These are phyloP conservation scores for Biscogniauxia sp. DNA, from an alignment of 2,329 filamentous ascomycete genomes.

Conservation along the genomic window DNA sequence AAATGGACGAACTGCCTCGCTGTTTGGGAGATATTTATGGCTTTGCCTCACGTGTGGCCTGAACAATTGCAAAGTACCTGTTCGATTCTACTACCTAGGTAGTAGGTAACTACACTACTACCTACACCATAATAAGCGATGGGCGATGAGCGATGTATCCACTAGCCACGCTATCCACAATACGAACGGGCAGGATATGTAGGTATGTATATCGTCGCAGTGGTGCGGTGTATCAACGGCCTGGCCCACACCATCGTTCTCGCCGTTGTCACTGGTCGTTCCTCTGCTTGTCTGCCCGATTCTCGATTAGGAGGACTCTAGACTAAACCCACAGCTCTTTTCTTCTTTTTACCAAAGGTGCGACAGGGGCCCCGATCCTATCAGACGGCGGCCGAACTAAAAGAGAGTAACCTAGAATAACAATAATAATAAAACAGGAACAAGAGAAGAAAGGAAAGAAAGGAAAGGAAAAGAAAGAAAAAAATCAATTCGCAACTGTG, in stretches of 20 bases:
- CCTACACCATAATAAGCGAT: too few species aligned
- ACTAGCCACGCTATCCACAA: not conserved
- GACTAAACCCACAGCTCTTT: slow-evolving; percentile 17
- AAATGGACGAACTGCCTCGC: slow-evolving; percentile 9
- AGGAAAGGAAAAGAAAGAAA: slow-evolving; percentile 4
- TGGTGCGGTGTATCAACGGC: not conserved
- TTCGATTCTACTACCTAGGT: slow-evolving; percentile 1
- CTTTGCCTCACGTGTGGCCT: slow-evolving; percentile 7
- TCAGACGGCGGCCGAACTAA: slow-evolving; percentile 8
- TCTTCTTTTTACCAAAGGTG: slow-evolving; percentile 13
- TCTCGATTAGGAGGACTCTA: slow-evolving; percentile 19
- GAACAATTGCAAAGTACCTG: slow-evolving; percentile 6
- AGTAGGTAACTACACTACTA: slow-evolving; percentile 2
- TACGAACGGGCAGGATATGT: not conserved
- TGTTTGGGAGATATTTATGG: slow-evolving; percentile 4
- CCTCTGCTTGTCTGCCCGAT: slow-evolving; percentile 16
- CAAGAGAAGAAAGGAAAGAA: not conserved
- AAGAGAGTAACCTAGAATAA: not conserved
- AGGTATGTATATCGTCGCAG: not conserved
- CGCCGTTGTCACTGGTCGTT: slow-evolving; percentile 12
- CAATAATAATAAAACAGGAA: slow-evolving; percentile 17
- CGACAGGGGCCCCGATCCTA: slow-evolving; percentile 22
- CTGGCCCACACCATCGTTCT: slow-evolving; percentile 9
- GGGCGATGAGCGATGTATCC: not conserved
- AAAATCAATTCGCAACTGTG: slow-evolving; percentile 14